Percentiles rank a stretch among this genome's conserved stretches.
Conservation (phyloP, 129 eudicot species). For the Centella asiatica region DNA sequence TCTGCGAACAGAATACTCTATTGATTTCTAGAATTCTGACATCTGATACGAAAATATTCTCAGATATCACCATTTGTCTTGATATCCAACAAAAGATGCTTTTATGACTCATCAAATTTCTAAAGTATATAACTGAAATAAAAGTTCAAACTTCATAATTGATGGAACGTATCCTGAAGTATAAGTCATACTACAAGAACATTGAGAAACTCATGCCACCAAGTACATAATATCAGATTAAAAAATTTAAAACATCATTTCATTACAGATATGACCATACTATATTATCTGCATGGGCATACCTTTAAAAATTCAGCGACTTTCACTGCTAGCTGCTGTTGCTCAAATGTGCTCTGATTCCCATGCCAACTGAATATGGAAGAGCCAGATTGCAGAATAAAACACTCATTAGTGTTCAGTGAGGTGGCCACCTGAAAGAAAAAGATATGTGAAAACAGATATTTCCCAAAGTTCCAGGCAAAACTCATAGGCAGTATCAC, state of each 20-base stretch:
- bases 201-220: background rate
- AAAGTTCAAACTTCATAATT: background rate
- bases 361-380: slow-evolving; percentile 90
- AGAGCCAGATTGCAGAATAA: slow-evolving; percentile 88
- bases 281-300: background rate
- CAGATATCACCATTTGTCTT: no score
- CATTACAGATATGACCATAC: background rate
- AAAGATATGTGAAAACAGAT: background rate
- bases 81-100: no score
- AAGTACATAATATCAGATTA: background rate
- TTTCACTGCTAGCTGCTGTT: slow-evolving; percentile 75
- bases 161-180: background rate
- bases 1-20: no score
- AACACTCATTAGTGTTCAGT: slow-evolving; percentile 73
- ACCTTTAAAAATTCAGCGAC: slow-evolving; percentile 96
- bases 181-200: background rate
- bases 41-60: no score
- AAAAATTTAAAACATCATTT: background rate
- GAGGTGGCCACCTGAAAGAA: slow-evolving; percentile 70
- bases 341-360: slow-evolving; percentile 73
- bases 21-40: no score
- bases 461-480: background rate
- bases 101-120: no score
- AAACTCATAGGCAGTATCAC: background rate
- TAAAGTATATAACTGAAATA: no score